phyloP scores from a whole-genome alignment of 2,329 filamentous ascomycete genomes.

The Colletotrichum sp. region DNA sequence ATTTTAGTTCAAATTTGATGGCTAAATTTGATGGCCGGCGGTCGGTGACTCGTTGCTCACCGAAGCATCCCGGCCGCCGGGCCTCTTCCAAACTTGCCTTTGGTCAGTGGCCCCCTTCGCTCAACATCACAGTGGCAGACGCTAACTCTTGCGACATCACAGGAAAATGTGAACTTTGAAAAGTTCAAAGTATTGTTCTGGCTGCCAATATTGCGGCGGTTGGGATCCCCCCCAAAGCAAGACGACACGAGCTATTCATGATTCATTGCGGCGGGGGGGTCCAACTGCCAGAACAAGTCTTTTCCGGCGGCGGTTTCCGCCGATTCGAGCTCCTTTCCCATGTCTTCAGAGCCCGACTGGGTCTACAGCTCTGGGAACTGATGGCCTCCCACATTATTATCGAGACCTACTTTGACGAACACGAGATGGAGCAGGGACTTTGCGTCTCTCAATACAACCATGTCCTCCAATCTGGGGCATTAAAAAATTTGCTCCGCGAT shows the following conservation, averaged over 20 bases:
- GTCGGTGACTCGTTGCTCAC: background rate
- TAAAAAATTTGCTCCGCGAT: background rate
- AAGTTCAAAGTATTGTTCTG: background rate
- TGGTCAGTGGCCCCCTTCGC: background rate
- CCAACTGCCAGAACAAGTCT: background rate
- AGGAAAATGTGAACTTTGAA: background rate
- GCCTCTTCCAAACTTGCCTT: background rate
- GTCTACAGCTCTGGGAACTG: background rate
- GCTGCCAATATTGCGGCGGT: too few species aligned
- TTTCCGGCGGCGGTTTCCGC: background rate
- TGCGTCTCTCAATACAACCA: background rate
- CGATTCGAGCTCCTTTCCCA: background rate
- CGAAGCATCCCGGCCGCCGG: background rate
- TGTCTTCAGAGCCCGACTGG: background rate
- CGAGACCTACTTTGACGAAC: background rate
- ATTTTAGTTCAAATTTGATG: background rate
- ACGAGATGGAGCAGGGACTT: background rate
- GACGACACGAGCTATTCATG: background rate
- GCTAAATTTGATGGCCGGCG: background rate
- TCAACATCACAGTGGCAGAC: background rate
- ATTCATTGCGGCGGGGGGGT: background rate
- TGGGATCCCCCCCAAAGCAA: background rate
- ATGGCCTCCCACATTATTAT: background rate
- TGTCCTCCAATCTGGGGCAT: background rate
- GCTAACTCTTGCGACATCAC: accelerated